phyloP scores from a whole-genome alignment of 805 yeast genomes.

The Candida michaelii region DNA sequence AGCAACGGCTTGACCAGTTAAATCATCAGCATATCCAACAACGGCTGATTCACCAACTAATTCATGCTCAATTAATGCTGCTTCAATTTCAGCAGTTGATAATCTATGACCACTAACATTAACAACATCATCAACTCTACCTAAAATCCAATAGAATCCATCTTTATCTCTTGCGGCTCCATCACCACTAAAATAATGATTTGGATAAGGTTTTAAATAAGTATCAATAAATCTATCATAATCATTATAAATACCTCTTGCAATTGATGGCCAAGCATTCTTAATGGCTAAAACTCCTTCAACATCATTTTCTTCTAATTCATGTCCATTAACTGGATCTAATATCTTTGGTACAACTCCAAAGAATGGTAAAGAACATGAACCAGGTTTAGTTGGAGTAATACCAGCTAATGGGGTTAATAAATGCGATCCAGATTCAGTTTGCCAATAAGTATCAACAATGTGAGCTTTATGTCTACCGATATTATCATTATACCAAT shows the following conservation, averaged over 20 bases:
- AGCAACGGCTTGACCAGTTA: slow-evolving; percentile 96
- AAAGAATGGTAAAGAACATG: slow-evolving; percentile 95
- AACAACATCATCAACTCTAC: slow-evolving; percentile 98
- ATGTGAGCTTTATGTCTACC: slow-evolving; percentile 89
- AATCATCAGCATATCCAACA: slow-evolving; percentile 89
- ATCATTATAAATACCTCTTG: slow-evolving; percentile 90
- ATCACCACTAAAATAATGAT: slow-evolving; percentile 95
- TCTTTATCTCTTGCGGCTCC: slow-evolving; percentile 98
- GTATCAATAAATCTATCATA: slow-evolving; percentile 87
- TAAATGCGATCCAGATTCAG: slow-evolving; percentile 95
- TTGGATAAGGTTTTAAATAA: slow-evolving; percentile 89
- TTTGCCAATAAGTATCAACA: slow-evolving; percentile 98
- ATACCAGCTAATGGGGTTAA: slow-evolving; percentile 95
- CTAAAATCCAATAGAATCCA: slow-evolving; percentile 97
- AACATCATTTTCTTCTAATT: slow-evolving; percentile 80
- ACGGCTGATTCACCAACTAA: slow-evolving; percentile 95
- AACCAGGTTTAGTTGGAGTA: slow-evolving; percentile 94
- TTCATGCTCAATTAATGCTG: slow-evolving; percentile 77
- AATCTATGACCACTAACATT: slow-evolving; percentile 97
- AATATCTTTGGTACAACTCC: slow-evolving; percentile 89
- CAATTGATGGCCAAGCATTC: slow-evolving; percentile 97
- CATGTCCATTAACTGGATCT: slow-evolving; percentile 90
- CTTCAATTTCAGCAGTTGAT: slow-evolving; percentile 97
- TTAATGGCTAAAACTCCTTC: slow-evolving; percentile 95
- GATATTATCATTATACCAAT: slow-evolving; percentile 92